Percentiles rank a stretch among this genome's conserved stretches.
phyloP scores from a whole-genome alignment of 2,329 filamentous ascomycete genomes.

The Aspergillus sojae region DNA sequence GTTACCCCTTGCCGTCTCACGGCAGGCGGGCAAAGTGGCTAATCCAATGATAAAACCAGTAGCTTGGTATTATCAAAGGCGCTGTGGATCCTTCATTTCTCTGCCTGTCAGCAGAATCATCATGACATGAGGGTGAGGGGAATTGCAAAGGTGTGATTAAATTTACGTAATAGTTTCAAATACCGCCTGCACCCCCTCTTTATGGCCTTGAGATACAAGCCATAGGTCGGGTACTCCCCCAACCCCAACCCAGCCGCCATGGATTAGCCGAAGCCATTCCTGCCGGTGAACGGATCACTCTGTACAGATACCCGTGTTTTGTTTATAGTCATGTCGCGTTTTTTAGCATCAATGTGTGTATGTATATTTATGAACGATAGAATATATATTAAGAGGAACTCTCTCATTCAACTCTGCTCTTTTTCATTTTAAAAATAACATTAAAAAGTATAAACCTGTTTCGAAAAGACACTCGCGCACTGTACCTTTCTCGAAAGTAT shows the following conservation, averaged over 20 bases:
- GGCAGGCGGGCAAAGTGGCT: neutral
- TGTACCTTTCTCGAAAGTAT: neutral
- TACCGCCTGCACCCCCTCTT: neutral
- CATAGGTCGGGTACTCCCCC: neutral
- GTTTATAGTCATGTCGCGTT: neutral
- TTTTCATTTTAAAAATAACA: neutral
- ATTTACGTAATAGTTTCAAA: constrained; percentile 1
- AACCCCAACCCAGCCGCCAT: neutral
- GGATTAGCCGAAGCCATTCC: neutral
- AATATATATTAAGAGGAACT: neutral
- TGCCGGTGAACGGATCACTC: neutral
- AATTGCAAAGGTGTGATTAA: neutral
- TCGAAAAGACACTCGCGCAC: too few relatives aligned
- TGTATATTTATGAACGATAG: constrained; percentile 8
- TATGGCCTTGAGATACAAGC: constrained; percentile 1
- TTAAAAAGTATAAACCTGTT: too few relatives aligned
- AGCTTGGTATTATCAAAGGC: neutral
- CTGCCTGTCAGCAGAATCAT: neutral
- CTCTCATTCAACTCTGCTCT: neutral
- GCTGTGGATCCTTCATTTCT: neutral
- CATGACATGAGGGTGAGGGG: neutral
- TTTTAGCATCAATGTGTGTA: constrained; percentile 1
- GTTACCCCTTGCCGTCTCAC: neutral
- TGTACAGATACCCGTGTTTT: constrained; percentile 4
- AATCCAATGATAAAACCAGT: neutral